Conservation (phyloP, 495 filamentous ascomycete genomes). For the Amphirosellinia nigrospora region DNA sequence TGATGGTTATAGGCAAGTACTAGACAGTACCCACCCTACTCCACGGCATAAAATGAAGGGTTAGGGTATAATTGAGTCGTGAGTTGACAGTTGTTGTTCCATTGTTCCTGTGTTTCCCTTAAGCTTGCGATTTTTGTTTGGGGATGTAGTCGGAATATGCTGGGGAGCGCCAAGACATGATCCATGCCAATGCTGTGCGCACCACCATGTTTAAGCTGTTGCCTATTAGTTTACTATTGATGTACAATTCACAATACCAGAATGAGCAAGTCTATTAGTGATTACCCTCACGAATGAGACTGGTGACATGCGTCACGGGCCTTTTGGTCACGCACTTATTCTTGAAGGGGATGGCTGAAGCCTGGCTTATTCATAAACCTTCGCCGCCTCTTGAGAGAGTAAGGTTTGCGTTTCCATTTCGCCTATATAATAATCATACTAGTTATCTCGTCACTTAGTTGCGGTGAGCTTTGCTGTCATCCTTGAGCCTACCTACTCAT, state of each 20-base stretch:
- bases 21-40: not conserved
- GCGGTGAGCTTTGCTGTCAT: not conserved
- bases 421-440: not conserved
- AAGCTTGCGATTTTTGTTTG: not conserved
- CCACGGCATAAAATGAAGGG: not conserved
- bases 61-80: not conserved
- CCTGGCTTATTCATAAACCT: not conserved
- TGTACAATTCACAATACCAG: constrained; percentile 3
- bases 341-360: not conserved
- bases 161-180: not conserved
- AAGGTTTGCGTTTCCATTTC: not conserved
- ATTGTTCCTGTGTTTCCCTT: constrained; percentile 2
- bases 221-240: not conserved
- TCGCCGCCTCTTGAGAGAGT: not conserved
- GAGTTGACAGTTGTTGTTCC: constrained; percentile 13
- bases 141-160: not conserved
- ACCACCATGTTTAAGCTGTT: constrained; percentile 5
- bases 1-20: not conserved
- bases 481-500: not conserved
- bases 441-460: not conserved
- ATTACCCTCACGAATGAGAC: too few relatives aligned
- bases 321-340: too few relatives aligned
- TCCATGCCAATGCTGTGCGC: constrained; percentile 20
- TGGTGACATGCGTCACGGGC: constrained; percentile 8
- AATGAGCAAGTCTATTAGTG: not conserved